Evolutionary conservation across 2,329 filamentous ascomycete genomes (phyloP), one percentile per base, ranked within the genome.

Genomic region (Atkinsonella hypoxylon): DNA sequence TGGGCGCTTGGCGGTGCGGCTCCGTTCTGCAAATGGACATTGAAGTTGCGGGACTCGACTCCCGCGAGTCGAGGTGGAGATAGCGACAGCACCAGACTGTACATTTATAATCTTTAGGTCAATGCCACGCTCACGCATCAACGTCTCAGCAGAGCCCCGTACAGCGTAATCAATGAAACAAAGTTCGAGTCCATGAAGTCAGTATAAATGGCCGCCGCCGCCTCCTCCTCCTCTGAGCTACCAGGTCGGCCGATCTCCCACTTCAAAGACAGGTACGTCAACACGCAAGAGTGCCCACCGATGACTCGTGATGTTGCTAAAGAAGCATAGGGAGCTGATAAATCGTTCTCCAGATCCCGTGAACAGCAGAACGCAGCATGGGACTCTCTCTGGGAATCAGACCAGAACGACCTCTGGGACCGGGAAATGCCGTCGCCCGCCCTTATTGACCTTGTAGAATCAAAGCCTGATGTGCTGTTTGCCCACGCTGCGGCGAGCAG

Each of bases 341-440:
- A 18, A 11, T n/a, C n/a, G 6, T 17, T 15, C 43, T 15, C 30
- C 17, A 52, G 47, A 39, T 41, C 43, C 26, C 47, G 51, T 11
- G 44, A 31, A 6, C 30, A 52, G 18, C 51, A 50, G 22, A 44
- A 26, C n/a, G 43, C 22, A n/a, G 47, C 43, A 18, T 52, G 47
- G 51, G 31, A 34, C 13, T 22, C 31, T 5, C 47, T 52, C 31
- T 52, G 51, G 51, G 47, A 49, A n/a, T 47, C 51, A 11, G 38
- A 47, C 32, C 43, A 52, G 32, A 41, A 45, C 31, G 39, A 50
- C 32, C 47, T 52, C 47, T 52, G 47, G 51, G 51, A 52, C 38
- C 51, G 47, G 10, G 39, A 39, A 13, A 47, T 30, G 26, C 51
- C 51, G 13, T 50, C 47, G 2, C 49, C 49, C 7, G 49, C 49